Evolutionary conservation across 805 yeast species (phyloP), one percentile per base, ranked within the genome.

Genomic region (Wickerhamiella azyma): DNA sequence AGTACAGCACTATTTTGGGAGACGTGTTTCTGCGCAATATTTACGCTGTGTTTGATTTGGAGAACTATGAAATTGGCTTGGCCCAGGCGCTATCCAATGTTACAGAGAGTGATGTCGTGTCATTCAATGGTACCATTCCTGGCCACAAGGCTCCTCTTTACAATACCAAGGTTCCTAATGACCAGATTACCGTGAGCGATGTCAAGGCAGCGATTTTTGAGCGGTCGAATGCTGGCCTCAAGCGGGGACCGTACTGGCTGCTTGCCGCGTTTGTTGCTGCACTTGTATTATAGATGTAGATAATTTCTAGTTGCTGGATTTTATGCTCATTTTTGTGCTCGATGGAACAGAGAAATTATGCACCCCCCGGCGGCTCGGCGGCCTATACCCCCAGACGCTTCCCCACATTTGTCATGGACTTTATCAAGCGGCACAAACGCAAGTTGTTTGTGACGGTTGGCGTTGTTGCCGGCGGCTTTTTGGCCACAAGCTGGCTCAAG

Each of bases 41-140:
- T n/a, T 83, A 82, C 56, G 70, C 75, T 17, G 85, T 79, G n/a
- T 79, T 73, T 58, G 83, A 83, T 58, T 63, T 79, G 42, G 84
- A 78, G 29, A 71, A 71, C 53, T 61, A 60, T 43, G 67, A 74
- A 55, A 66, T 81, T 32, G 75, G 80, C 1, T 52, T 82, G 41
- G 85, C 80, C 10, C 74, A 71, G 46, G 69, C 74, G 28, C 55
- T 50, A 35, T 51, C 49, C 46, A 58, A 63, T 48, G 52, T 46
- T 8, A 52, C 57, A 29, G 54, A 50, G 37, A 13, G 57, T 24
- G 41, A 51, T 40, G 49, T 59, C 46, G 53, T 50, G 40, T 52
- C 46, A 26, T 52, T 53, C 36, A 43, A 42, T 14, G 32, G 43
- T 17, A 50, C 47, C 4, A 51, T 59, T 35, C 61, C 61, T 13